Evolutionary conservation across 2,329 filamentous ascomycete species (phyloP), one percentile per base, ranked within the genome.

Genomic region (Paraconiothyrium brasiliense): DNA sequence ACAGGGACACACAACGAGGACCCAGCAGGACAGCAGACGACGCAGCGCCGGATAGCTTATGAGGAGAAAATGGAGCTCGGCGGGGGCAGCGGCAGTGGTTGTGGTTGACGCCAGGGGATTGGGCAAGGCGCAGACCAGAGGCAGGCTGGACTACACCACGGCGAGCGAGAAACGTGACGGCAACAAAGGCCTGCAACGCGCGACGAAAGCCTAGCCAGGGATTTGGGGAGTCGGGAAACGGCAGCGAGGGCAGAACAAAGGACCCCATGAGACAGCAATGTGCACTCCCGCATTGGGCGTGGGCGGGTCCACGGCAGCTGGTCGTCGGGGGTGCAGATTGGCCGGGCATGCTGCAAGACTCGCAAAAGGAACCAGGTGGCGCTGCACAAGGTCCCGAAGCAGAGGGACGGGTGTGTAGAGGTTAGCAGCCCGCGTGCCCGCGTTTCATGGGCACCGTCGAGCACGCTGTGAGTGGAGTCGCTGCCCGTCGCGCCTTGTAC

Each of bases 381-480:
- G 58, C 52, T 10, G 59, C 30, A 46, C 62, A 57, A 57, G 57
- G 30, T 30, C 43, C 54, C 54, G 52, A 55, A 55, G 51, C 30
- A 50, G 59, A 57, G 62, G 46, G 59, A 14, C 39, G 32, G 11
- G 24, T 35, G 30, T 32, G 48, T 16, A 41, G 20, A 35, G 48
- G 5, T 16, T 6, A n/a, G 30, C 59, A 61, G 62, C 62, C 30
- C 51, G 59, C 56, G 62, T 64, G 39, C 39, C 14, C 14, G 39
- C 39, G 39, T 64, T 64, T 59, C 52, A 58, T 56, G 41, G 39
- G 37, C 58, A 37, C 24, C 13, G 43, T 39, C 54, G 48, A 27
- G 22, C 46, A 48, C 46, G 46, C 46, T 30, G 46, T 9, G 41
- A 14, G 35, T 37, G 35, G 35, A 37, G 35, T 37, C 35, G 10